Base-by-base conservation (phyloP, 2,329 filamentous ascomycete species). In the Aspergillus udagawae region DNA sequence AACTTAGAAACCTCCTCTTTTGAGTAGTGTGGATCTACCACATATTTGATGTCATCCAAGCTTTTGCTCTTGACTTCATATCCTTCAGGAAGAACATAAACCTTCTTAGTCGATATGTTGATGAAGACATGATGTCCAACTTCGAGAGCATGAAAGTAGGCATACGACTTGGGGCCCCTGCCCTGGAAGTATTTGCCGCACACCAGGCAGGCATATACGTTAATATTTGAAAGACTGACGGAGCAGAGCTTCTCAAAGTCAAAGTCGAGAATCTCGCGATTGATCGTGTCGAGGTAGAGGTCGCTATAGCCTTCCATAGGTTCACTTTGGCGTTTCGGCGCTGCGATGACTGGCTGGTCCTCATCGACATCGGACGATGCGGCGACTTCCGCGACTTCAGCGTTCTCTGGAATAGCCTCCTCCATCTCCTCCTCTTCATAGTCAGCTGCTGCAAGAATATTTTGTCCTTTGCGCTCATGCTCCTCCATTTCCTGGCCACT, bases 201-300 rank as follows among this genome's bases (percentile, higher is more conserved):
- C 1, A 97, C 90, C 10, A 99, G 84, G 70, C 94, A 99, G 9
- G 94, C 94, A 74, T 99, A 99, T 48, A 99, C 92, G 72, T 99
- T 99, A 78, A 97, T 97, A 73, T 97, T 97, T 51, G 92, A 96
- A 7, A 99, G 83, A 35, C 91, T 96, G 64, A 99, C 83, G 25
- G 93, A 97, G 78, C 94, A 99, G 12, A 97, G 85, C 80, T 99
- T 99, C 73, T 99, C 94, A 73, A 99, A 99, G 76, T 99, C 94
- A 72, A 97, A 97, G 76, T 99, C 94, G 56, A 97, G 86, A 49
- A 96, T 87, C 70, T 88, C 86, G 68, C 94, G 90, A 74, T 96
- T 87, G 76, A 99, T 95, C 12, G 94, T 97, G 79, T 99, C 94
- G 65, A 99, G 89, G 74, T 99, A 99, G 28, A 99, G 86, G 73